Percentiles rank a stretch among this genome's conserved stretches.
Evolutionary conservation across 2,329 filamentous ascomycete genomes (phyloP).

Genomic region (Xenoacremonium recifei): DNA sequence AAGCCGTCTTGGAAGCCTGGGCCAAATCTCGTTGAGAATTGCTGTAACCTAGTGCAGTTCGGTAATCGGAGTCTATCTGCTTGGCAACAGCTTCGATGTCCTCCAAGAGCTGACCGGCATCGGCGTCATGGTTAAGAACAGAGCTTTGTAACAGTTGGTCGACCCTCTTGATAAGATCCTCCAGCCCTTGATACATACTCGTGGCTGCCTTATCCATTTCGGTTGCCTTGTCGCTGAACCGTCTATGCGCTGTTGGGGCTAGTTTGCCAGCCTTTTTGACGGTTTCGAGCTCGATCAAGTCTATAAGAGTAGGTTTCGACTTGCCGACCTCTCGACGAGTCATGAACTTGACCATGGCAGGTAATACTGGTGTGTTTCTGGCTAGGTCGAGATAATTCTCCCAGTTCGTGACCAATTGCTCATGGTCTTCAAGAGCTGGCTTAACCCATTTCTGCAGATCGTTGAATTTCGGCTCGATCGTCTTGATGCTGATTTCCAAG

Average conservation of each 20-base stretch:
- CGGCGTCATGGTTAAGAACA: constrained; percentile 56
- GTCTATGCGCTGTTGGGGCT: constrained; percentile 55
- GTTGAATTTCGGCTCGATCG: constrained; percentile 68
- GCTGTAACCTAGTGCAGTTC: constrained; percentile 68
- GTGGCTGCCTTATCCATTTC: constrained; percentile 61
- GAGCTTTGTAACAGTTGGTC: constrained; percentile 57
- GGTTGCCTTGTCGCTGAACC: constrained; percentile 58
- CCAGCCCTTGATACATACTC: constrained; percentile 60
- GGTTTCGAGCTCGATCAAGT: constrained; percentile 73
- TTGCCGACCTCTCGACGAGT: constrained; percentile 45
- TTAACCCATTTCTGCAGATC: constrained; percentile 70
- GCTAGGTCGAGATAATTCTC: constrained; percentile 67
- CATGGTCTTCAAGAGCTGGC: constrained; percentile 66
- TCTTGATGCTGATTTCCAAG: constrained; percentile 70
- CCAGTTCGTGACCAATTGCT: constrained; percentile 62
- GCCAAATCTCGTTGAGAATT: constrained; percentile 60
- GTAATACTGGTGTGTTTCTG: constrained; percentile 61
- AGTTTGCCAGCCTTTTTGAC: constrained; percentile 70
- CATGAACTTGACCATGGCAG: constrained; percentile 66
- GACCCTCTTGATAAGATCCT: constrained; percentile 61
- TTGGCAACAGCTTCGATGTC: constrained; percentile 84
- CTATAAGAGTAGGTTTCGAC: constrained; percentile 61
- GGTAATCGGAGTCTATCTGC: constrained; percentile 85
- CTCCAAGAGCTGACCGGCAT: constrained; percentile 68
- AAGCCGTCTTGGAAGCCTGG: constrained; percentile 63